Base-by-base conservation (phyloP, 257 asterid species). In the Mentha longifolia region DNA sequence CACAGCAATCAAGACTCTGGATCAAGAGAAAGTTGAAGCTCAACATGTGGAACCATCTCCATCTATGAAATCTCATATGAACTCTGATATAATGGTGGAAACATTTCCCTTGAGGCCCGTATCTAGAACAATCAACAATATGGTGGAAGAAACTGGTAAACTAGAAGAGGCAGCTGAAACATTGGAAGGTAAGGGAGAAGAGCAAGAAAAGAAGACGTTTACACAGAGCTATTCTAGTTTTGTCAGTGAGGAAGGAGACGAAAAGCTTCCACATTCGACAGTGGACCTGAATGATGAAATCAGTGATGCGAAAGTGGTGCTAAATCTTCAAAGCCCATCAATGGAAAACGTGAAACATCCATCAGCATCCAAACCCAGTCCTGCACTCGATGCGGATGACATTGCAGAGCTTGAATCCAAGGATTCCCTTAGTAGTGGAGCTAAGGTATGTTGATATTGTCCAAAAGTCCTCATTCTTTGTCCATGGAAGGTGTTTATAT, bases 101-200 rank as follows among this genome's bases (percentile, higher is more conserved):
- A 87, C 76, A 61, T 92, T 92, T 82, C 97, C 97, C 3, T 46
- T 82, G 35, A 78, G 83, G 72, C 89, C 96, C 14, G 73, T 88
- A 57, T 73, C 84, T 31, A 76, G 43, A 75, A 67, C 72, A 50
- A 64, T 76, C 65, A 55, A 73, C 57, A 73, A 46, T 60, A 59
- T 71, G 69, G 86, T 71, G 68, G 86, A 61, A 70, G 81, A 61
- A 68, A 71, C 78, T 50, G 80, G 66, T 75, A 76, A 80, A 45
- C 55, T 71, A 33, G 65, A n/a, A 46, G 74, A 76, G 68, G 17
- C 65, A 74, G 47, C 49, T 74, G 70, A 65, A 70, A 68, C 72
- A 47, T 49, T 20, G 52, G 73, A 73, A 78, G 78, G 65, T 56
- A 71, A 43, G 50, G 79, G 61, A 63, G 67, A 25, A 42, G 76